These are phyloP conservation scores for Cornus florida DNA, from an alignment of 148 eudicot genomes.

Conservation along the genomic window DNA sequence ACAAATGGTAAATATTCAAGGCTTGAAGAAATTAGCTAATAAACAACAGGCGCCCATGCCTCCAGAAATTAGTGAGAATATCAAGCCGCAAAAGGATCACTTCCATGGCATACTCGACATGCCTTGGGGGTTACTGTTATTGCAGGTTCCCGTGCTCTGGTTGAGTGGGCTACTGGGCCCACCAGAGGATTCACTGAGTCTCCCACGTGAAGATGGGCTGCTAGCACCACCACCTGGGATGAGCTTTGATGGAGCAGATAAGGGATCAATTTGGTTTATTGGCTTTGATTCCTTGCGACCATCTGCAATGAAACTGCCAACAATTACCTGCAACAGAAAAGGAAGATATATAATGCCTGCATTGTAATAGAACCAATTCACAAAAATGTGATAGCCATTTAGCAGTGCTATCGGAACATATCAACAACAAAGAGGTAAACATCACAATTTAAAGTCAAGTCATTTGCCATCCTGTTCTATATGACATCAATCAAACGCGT, in stretches of 20 bases:
- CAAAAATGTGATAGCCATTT: neutral
- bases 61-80: constrained; percentile 1
- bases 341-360: neutral
- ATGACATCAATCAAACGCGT: neutral
- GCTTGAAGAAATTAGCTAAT: neutral
- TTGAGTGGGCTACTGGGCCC: constrained; percentile 76
- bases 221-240: constrained; percentile 38
- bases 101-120: constrained; percentile 68
- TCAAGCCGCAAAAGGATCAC: constrained; percentile 25
- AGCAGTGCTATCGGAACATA: neutral
- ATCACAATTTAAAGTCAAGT: neutral
- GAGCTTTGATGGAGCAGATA: constrained; percentile 35
- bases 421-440: neutral
- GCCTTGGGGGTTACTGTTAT: constrained; percentile 44
- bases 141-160: constrained; percentile 51
- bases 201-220: constrained; percentile 73
- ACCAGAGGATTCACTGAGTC: constrained; percentile 71
- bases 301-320: constrained; percentile 65
- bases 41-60: constrained; percentile 3
- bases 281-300: constrained; percentile 35
- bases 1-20: neutral
- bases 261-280: constrained; percentile 38
- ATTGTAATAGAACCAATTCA: constrained; percentile 2
- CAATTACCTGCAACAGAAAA: constrained; percentile 54
- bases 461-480: neutral